Evolutionary conservation across 2,329 filamentous ascomycete genomes (phyloP).

Genomic region (Aspergillus luchuensis): DNA sequence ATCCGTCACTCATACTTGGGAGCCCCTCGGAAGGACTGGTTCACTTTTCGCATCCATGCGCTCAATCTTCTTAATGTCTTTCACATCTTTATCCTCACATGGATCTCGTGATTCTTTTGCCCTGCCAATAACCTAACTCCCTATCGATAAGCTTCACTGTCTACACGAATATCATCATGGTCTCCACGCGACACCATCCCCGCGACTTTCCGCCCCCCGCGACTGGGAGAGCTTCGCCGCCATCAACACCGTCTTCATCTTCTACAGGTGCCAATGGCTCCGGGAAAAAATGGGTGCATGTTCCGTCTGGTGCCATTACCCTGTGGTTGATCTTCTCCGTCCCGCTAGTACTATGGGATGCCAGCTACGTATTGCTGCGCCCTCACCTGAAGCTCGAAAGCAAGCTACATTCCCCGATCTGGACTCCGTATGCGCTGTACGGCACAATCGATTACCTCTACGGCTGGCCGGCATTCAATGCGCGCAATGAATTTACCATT

Average conservation of each 20-base stretch:
- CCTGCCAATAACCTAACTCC: neutral
- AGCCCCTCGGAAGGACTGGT: neutral
- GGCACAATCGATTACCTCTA: constrained; percentile 79
- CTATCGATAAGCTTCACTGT: neutral
- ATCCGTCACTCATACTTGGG: constrained; percentile 8
- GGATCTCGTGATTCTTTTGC: neutral
- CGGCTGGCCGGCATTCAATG: constrained; percentile 71
- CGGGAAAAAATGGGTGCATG: constrained; percentile 56
- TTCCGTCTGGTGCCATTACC: constrained; percentile 61
- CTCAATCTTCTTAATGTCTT: neutral
- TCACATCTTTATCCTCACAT: neutral
- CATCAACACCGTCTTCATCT: constrained; percentile 20
- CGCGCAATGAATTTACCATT: constrained; percentile 71
- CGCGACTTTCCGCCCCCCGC: constrained; percentile 49
- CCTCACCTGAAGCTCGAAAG: constrained; percentile 83
- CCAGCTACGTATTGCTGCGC: constrained; percentile 74
- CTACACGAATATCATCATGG: constrained; percentile 43
- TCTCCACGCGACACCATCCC: constrained; percentile 59
- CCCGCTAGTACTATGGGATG: constrained; percentile 81
- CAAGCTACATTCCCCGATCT: constrained; percentile 69
- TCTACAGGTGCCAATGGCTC: constrained; percentile 20
- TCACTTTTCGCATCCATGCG: neutral
- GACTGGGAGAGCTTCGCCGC: constrained; percentile 27
- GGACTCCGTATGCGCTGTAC: constrained; percentile 77
- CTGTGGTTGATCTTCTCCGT: constrained; percentile 74